Evolutionary conservation across 257 asterid species (phyloP), one percentile per base, ranked within the genome.

Genomic region (Capsicum pubescens): DNA sequence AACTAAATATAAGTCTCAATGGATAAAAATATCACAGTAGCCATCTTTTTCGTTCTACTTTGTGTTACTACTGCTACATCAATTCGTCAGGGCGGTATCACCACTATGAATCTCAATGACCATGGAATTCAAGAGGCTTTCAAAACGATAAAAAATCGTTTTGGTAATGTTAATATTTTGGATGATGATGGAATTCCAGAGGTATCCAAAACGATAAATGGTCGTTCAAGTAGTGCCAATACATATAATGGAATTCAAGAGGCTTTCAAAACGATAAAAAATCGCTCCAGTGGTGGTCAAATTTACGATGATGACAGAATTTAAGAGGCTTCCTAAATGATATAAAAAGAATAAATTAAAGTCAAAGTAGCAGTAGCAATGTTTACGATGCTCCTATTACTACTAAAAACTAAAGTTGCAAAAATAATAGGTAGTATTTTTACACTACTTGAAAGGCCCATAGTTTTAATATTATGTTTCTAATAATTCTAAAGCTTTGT

Each of bases 11-110:
- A 71, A 44, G 8, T 46, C 57, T 71, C 39, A 3, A 71, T 46
- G 79, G 58, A 44, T 13, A 5, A 46, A 42, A 48, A 5, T n/a
- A 46, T 46, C 35, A 71, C 36, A 10, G 1, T 71, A 71, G 58
- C 58, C 79, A 46, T 71, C 10, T 70, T 70, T 8, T 19, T 44
- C 9, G 9, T 44, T 5, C 56, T 44, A 16, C 36, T 70, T 42
- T 70, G 16, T 70, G 35, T 70, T 69, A 70, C 79, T 70, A 70
- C 35, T 16, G 26, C 35, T 16, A 42, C 79, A 44, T 26, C 79
- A 44, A 70, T 44, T 44, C 36, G 57, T 70, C 57, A 44, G 15
- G 9, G 16, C 8, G 11, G 3, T 32, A 70, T 17, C 35, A 70
- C 57, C 0, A 13, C 9, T 3, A 44, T 1, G 36, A 44, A 19